Evolutionary conservation across 1,284 basidiomycete species (phyloP).

Genomic region (Malassezia equina): DNA sequence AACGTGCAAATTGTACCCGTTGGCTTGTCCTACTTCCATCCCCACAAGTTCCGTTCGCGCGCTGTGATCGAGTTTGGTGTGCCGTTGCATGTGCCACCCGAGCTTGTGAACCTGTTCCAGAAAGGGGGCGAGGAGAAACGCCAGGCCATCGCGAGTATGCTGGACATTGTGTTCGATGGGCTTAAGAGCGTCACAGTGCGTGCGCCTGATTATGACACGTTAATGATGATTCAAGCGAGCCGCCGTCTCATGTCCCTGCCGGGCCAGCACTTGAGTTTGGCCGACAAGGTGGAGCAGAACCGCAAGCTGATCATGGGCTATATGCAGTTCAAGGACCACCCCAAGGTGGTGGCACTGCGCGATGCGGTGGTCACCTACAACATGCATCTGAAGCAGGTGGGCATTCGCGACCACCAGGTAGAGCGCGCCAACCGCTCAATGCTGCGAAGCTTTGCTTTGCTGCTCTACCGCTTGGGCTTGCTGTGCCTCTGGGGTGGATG

Average conservation of each 20-base stretch:
- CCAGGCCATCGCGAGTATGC: conserved; percentile 76
- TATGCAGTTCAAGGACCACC: conserved; percentile 80
- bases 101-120: conserved; percentile 80
- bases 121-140: conserved; percentile 78
- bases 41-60: conserved; percentile 48
- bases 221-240: conserved; percentile 95
- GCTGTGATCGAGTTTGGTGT: conserved; percentile 86
- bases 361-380: conserved; percentile 87
- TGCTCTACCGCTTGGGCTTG: conserved; percentile 73
- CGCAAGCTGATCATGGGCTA: conserved; percentile 91
- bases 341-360: conserved; percentile 71
- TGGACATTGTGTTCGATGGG: conserved; percentile 88
- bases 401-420: conserved; percentile 96
- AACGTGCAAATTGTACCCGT: conserved; percentile 47
- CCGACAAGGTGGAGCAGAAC: conserved; percentile 94
- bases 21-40: conserved; percentile 48
- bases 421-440: conserved; percentile 56
- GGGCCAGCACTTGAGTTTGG: conserved; percentile 82
- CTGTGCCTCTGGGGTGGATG: conserved; percentile 74
- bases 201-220: conserved; percentile 92
- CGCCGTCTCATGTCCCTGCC: conserved; percentile 88
- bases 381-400: conserved; percentile 75
- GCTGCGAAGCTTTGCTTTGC: conserved; percentile 76
- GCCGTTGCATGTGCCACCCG: conserved; percentile 75
- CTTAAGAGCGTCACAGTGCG: conserved; percentile 92